A percentile compares a stretch with the other conserved stretches of the same genome.
Conservation (phyloP, 1,284 basidiomycete genomes). For the Cutaneotrichosporon mucoides region DNA sequence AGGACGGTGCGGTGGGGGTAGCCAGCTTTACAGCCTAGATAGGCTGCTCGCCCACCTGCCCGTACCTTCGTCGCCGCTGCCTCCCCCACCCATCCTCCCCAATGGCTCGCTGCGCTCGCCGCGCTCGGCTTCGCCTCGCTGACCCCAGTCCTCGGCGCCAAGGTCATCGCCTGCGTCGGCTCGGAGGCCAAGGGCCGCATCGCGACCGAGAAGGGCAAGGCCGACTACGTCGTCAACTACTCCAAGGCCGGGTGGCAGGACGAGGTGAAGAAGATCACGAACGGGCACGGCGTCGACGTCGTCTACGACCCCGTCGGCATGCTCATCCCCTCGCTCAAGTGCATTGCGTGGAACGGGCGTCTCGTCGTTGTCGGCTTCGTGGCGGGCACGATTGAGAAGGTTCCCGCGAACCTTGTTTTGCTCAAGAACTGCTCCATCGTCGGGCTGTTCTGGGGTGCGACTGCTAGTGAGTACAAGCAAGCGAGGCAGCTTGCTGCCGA, state of each 20-base stretch:
- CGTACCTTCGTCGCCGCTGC: too few species aligned
- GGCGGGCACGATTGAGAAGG: conserved; percentile 82
- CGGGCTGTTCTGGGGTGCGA: conserved; percentile 84
- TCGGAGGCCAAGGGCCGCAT: conserved; percentile 49
- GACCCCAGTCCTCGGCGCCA: conserved; percentile 42
- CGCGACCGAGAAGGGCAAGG: conserved; percentile 46
- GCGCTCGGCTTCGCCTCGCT: background rate
- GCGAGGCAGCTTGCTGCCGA: too few species aligned
- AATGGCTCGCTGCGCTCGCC: background rate
- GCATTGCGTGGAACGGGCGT: conserved; percentile 90
- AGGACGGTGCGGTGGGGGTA: too few species aligned
- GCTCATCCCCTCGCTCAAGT: conserved; percentile 59
- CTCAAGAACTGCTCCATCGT: conserved; percentile 79
- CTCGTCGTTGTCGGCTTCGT: conserved; percentile 90
- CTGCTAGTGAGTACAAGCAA: conserved; percentile 42
- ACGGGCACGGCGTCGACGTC: conserved; percentile 76
- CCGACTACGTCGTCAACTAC: conserved; percentile 50
- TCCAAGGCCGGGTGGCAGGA: conserved; percentile 50
- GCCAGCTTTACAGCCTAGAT: too few species aligned
- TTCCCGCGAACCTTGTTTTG: conserved; percentile 80
- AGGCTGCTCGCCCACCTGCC: too few species aligned
- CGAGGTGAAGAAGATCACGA: conserved; percentile 61
- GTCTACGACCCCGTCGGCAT: conserved; percentile 80
- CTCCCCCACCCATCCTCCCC: too few species aligned
- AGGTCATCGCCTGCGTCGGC: conserved; percentile 52